A percentile compares a stretch with the other conserved stretches of the same genome.
Evolutionary conservation across 139 green algal genomes (phyloP).

Genomic region (Asterochloris sp.): DNA sequence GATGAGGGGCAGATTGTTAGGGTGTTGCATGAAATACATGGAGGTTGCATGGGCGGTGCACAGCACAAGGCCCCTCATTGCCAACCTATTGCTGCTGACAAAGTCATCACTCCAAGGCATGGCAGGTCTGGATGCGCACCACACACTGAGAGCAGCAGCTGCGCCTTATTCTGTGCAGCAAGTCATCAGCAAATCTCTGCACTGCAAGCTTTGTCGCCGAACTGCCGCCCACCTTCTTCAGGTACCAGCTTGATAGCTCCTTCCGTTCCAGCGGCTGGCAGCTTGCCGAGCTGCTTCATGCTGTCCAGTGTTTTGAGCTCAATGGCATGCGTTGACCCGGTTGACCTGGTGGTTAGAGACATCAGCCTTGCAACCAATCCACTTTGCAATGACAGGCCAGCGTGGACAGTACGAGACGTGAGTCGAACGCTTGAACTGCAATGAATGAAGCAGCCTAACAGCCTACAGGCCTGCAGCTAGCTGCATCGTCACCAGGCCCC

Average conservation of each 20-base stretch:
- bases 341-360: not conserved
- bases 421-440: too few relatives aligned
- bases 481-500: too few relatives aligned
- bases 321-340: not conserved
- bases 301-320: not conserved
- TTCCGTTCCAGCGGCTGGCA: constrained; percentile 45
- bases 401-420: too few relatives aligned
- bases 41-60: not conserved
- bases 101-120: too few relatives aligned
- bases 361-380: too few relatives aligned
- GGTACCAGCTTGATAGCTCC: constrained; percentile 74
- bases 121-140: too few relatives aligned
- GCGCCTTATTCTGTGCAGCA: not conserved
- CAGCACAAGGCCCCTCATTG: too few relatives aligned
- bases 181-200: not conserved
- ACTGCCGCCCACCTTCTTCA: constrained; percentile 60
- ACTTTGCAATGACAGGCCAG: too few relatives aligned
- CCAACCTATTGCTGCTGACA: too few relatives aligned
- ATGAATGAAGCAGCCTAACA: too few relatives aligned
- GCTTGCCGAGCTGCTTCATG: constrained; percentile 76
- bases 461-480: too few relatives aligned
- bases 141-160: too few relatives aligned
- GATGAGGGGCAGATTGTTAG: not conserved
- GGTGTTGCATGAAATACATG: not conserved
- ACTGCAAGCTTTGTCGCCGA: not conserved